phyloP scores from a whole-genome alignment of 495 filamentous ascomycete species.

The Aspergillus diversus region DNA sequence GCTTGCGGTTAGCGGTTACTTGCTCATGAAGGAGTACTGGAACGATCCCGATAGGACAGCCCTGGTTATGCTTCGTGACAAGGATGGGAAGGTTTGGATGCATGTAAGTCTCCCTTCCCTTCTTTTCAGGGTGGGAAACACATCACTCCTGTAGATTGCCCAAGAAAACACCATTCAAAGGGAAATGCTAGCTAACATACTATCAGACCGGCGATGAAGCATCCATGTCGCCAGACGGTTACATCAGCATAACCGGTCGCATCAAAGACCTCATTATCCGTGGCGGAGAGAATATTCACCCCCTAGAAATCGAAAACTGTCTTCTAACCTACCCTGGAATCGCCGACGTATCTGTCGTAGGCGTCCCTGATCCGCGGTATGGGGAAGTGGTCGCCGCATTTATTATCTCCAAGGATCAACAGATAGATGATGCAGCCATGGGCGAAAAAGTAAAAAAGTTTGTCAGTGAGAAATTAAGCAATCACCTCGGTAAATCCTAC shows the following conservation, averaged over 20 bases:
- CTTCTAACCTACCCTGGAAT: slow-evolving; percentile 73
- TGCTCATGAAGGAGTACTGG: slow-evolving; percentile 92
- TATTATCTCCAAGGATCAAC: slow-evolving; percentile 54
- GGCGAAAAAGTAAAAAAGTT: slow-evolving; percentile 65
- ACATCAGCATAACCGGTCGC: slow-evolving; percentile 72
- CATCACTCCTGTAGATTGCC: too few relatives aligned
- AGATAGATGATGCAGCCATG: slow-evolving; percentile 21
- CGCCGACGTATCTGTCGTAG: slow-evolving; percentile 78
- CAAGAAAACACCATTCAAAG: background rate
- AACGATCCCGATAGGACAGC: slow-evolving; percentile 67
- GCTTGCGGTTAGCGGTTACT: slow-evolving; percentile 81
- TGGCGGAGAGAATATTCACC: slow-evolving; percentile 95
- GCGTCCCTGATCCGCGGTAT: slow-evolving; percentile 79
- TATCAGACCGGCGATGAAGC: slow-evolving; percentile 83
- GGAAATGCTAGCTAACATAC: slow-evolving; percentile 13
- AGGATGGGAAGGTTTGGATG: slow-evolving; percentile 69
- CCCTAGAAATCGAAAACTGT: slow-evolving; percentile 90
- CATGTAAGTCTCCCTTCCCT: slow-evolving; percentile 47
- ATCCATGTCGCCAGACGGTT: slow-evolving; percentile 71
- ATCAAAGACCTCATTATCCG: slow-evolving; percentile 94
- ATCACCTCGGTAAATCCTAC: slow-evolving; percentile 63
- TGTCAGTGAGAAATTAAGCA: slow-evolving; percentile 71
- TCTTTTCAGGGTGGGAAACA: background rate
- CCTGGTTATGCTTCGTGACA: slow-evolving; percentile 69
- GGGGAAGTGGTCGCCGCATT: slow-evolving; percentile 90